phyloP scores from a whole-genome alignment of 2,329 filamentous ascomycete species.

The Aspergillaceae sp. region DNA sequence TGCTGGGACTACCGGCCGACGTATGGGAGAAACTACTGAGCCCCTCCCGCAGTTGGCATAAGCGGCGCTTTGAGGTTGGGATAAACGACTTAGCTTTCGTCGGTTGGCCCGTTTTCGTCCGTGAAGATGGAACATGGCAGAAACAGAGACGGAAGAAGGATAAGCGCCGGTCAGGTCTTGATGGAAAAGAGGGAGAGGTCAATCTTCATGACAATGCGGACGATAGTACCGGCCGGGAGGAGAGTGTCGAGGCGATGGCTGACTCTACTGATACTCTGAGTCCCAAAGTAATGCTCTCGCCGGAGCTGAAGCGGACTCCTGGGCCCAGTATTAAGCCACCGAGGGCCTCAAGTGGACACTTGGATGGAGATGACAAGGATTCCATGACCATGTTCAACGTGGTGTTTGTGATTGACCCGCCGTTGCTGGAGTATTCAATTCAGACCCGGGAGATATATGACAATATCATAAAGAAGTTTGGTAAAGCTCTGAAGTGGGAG shows the following conservation, averaged over 20 bases:
- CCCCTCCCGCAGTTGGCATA: conserved; percentile 67
- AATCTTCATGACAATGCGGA: conserved; percentile 29
- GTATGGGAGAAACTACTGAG: conserved; percentile 74
- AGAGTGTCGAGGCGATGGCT: conserved; percentile 18
- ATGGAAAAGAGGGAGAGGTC: conserved; percentile 25
- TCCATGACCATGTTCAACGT: conserved; percentile 97
- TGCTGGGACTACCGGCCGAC: conserved; percentile 65
- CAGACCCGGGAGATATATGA: conserved; percentile 72
- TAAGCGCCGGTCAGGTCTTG: conserved; percentile 24
- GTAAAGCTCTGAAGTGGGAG: conserved; percentile 85
- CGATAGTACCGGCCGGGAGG: conserved; percentile 25
- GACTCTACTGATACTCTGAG: conserved; percentile 19
- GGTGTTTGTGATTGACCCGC: conserved; percentile 81
- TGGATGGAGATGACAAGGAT: conserved; percentile 37
- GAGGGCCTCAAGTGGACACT: conserved; percentile 14
- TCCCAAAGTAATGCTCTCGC: conserved; percentile 13
- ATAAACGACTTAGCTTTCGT: conserved; percentile 72
- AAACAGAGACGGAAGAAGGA: conserved; percentile 50
- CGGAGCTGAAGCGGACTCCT: conserved; percentile 17
- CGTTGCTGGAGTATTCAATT: conserved; percentile 64
- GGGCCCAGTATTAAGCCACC: conserved; percentile 13
- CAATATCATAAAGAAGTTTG: conserved; percentile 84
- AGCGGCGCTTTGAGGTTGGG: conserved; percentile 71
- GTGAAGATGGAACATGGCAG: conserved; percentile 67
- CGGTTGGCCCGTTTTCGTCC: conserved; percentile 74